Base-by-base conservation (phyloP, 1,139 yeast genomes). In the Pichia sp. region DNA sequence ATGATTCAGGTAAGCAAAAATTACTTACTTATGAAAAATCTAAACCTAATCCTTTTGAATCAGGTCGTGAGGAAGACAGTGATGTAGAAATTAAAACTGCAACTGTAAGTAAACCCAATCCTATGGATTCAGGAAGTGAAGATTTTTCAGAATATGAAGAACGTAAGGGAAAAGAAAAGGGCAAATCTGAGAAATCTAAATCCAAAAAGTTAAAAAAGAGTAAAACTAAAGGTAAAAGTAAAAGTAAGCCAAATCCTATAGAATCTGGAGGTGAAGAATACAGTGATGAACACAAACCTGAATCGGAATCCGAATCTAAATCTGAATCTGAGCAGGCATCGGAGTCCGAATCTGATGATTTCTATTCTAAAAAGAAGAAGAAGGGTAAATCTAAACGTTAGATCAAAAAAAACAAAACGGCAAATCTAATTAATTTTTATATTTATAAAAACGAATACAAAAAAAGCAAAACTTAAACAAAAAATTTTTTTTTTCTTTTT, bases 41-140 rank as follows among this genome's bases (percentile, higher is more conserved):
- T 18, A 26, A 35, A 13, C 31, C 37, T 13, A 21, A 31, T 21
- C 23, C 23, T 21, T 6, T 21, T 6, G 23, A 21, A 6, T 21
- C 23, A 21, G 23, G 8, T 6, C 6, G 23, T 21, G 23, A 21
- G 8, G 23, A 21, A 6, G 6, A 21, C 8, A 21, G 23, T 21
- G 23, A 21, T 6, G 23, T 21, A 6, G 23, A 21, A 21, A 8
- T 8, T 6, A 21, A 21, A 21, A 21, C 6, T 6, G 8, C 6
- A 21, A 21, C 6, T 6, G 6, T 8, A 21, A 21, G 8, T 7
- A 29, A 31, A 16, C 19, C 38, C 4, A 36, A 35, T 9, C 42
- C 42, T 9, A 24, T 37, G 28, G 43, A 39, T n/a, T 35, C 35
- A 9, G 42, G 25, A 6, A 33, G 27, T 18, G 42, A 40, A 30